Evolutionary conservation across 108 stramenopile species (phyloP).

Genomic region (Nitzschia sp.): DNA sequence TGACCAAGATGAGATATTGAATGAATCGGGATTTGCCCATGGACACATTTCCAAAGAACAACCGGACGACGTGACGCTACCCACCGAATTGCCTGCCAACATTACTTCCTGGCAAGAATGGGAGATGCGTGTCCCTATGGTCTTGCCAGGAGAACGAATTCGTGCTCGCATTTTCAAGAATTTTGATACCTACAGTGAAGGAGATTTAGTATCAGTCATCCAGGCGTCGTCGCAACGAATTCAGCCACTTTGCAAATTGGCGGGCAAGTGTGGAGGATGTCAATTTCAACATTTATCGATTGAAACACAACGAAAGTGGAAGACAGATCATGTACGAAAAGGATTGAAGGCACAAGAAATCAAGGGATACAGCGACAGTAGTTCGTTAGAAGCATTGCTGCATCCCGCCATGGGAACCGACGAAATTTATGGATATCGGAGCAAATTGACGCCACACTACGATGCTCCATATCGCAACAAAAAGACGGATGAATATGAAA

Average conservation of each 20-base stretch:
- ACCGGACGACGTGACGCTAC: background rate
- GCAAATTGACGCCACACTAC: constrained; percentile 97
- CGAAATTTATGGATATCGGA: constrained; percentile 87
- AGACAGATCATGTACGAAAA: constrained; percentile 88
- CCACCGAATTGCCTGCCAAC: constrained; percentile 2
- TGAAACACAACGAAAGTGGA: constrained; percentile 89
- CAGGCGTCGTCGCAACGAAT: constrained; percentile 80
- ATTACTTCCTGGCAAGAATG: constrained; percentile 40
- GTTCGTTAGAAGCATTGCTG: constrained; percentile 17
- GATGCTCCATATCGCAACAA: constrained; percentile 74
- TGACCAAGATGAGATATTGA: background rate
- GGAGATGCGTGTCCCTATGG: constrained; percentile 92
- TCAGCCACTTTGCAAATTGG: constrained; percentile 80
- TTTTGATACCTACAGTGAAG: constrained; percentile 84
- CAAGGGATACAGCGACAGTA: constrained; percentile 22
- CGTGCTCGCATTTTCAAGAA: constrained; percentile 85
- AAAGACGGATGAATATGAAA: constrained; percentile 26
- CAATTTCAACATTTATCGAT: constrained; percentile 96
- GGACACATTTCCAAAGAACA: constrained; percentile 22
- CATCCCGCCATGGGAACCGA: constrained; percentile 84
- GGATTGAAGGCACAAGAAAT: constrained; percentile 48
- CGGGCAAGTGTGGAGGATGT: constrained; percentile 92
- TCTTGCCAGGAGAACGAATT: constrained; percentile 90
- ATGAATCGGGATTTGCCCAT: constrained; percentile 31
- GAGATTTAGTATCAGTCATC: constrained; percentile 82